Conservation (phyloP, 495 filamentous ascomycete species). For the Symbiotaphrina buchneri region DNA sequence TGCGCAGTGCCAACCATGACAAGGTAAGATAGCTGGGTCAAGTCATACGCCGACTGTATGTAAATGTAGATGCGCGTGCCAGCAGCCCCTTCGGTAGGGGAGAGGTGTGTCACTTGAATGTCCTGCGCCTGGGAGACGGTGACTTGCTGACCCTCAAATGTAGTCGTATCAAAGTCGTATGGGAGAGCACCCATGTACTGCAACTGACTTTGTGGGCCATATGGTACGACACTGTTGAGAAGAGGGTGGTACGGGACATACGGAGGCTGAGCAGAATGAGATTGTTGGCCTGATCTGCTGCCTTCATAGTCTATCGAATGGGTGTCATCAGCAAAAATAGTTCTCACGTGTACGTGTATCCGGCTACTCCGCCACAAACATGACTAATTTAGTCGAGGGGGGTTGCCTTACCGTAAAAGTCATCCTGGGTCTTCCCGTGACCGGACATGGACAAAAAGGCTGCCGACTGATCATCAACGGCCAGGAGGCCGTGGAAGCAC, state of each 20-base stretch:
- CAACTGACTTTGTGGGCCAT: neutral
- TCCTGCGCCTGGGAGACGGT: constrained; percentile 23
- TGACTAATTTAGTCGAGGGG: constrained; percentile 7
- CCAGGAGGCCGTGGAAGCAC: constrained; percentile 19
- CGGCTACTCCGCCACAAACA: neutral
- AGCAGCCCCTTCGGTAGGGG: constrained; percentile 39
- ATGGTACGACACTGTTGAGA: neutral
- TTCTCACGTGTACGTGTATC: neutral
- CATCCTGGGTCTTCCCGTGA: constrained; percentile 25
- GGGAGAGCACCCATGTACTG: constrained; percentile 9
- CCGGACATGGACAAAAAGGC: constrained; percentile 28
- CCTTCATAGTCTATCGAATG: neutral
- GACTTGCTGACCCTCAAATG: constrained; percentile 24
- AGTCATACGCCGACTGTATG: constrained; percentile 51
- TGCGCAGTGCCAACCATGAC: constrained; percentile 56
- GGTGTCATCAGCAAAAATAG: constrained; percentile 3
- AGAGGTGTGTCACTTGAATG: constrained; percentile 41
- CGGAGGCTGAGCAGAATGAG: neutral
- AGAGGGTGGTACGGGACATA: neutral
- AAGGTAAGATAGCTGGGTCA: constrained; percentile 30
- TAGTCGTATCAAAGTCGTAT: constrained; percentile 26
- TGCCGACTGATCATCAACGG: constrained; percentile 15
- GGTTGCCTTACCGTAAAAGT: constrained; percentile 22
- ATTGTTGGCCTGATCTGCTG: neutral
- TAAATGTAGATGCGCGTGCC: constrained; percentile 51